Percentiles rank a stretch among this genome's conserved stretches.
phyloP scores from a whole-genome alignment of 192 early-diverging fungal species.

The Cladochytrium replicatum region DNA sequence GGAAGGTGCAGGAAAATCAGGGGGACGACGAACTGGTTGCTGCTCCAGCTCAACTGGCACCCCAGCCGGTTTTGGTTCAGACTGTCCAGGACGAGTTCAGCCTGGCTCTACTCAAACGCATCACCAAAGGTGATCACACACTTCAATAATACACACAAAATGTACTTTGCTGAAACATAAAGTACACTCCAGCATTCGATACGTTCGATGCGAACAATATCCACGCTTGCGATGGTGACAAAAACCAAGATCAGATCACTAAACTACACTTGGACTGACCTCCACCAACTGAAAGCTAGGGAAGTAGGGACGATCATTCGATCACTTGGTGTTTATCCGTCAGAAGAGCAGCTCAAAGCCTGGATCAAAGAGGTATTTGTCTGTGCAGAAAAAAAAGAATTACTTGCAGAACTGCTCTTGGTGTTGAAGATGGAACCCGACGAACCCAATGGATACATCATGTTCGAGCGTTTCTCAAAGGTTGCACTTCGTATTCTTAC shows the following conservation, averaged over 20 bases:
- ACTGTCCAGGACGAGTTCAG: too few species aligned
- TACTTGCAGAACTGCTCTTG: not conserved
- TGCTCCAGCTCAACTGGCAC: too few species aligned
- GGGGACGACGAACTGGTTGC: too few species aligned
- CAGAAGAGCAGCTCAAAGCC: constrained; percentile 30
- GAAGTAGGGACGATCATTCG: constrained; percentile 44
- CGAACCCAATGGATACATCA: constrained; percentile 37
- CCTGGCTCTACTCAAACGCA: too few species aligned
- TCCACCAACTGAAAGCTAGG: constrained; percentile 14
- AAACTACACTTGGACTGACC: not conserved
- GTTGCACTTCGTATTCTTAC: constrained; percentile 20
- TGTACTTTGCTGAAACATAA: not conserved
- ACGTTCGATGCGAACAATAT: not conserved
- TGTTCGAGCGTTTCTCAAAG: constrained; percentile 23
- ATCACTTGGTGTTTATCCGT: constrained; percentile 35
- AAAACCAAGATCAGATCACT: not conserved
- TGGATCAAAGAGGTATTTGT: constrained; percentile 38
- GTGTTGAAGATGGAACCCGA: constrained; percentile 37
- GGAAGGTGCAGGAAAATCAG: too few species aligned
- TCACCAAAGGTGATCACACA: too few species aligned
- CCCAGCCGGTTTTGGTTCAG: too few species aligned
- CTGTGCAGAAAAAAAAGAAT: not conserved
- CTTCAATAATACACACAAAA: too few species aligned
- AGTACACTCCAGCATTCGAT: constrained; percentile 1
- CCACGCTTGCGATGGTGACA: not conserved